phyloP scores from a whole-genome alignment of 2,329 filamentous ascomycete genomes.

The Plenodomus biglobosus region DNA sequence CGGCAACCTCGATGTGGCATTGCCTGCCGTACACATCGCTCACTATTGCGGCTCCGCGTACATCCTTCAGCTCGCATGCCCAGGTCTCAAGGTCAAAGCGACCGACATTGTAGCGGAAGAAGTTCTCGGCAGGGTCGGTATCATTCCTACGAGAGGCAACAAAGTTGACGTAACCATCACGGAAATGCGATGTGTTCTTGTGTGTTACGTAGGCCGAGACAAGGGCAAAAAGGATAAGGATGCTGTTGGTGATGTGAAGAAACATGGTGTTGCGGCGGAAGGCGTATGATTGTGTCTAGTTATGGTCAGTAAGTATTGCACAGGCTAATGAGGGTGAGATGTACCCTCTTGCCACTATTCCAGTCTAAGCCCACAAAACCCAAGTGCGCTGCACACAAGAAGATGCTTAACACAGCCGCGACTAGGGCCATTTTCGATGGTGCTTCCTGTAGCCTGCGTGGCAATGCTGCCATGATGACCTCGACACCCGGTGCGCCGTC shows the following conservation, averaged over 20 bases:
- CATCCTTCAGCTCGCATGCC: slow-evolving; percentile 34
- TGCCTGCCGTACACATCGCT: slow-evolving; percentile 32
- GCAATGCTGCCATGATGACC: slow-evolving; percentile 34
- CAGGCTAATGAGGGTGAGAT: background rate
- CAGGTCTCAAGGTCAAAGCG: slow-evolving; percentile 43
- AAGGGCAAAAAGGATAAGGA: slow-evolving; percentile 36
- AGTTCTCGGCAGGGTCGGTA: slow-evolving; percentile 8
- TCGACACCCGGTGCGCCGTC: slow-evolving; percentile 10
- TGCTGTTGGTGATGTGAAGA: slow-evolving; percentile 32
- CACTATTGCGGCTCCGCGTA: slow-evolving; percentile 26
- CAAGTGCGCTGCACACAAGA: slow-evolving; percentile 23
- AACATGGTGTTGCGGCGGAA: slow-evolving; percentile 42
- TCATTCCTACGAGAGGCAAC: slow-evolving; percentile 21
- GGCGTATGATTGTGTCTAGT: slow-evolving; percentile 32
- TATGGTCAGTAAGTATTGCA: background rate
- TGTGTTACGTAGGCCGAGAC: slow-evolving; percentile 36
- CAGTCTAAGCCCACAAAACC: slow-evolving; percentile 29
- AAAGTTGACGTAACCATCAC: slow-evolving; percentile 27
- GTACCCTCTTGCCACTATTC: slow-evolving; percentile 29
- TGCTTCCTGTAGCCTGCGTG: slow-evolving; percentile 24
- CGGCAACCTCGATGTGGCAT: slow-evolving; percentile 34
- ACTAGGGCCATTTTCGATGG: slow-evolving; percentile 35
- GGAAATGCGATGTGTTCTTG: slow-evolving; percentile 33
- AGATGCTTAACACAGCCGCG: slow-evolving; percentile 24
- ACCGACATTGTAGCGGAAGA: slow-evolving; percentile 36